phyloP scores from a whole-genome alignment of 2,329 filamentous ascomycete species.

The Monosporascus sp. region DNA sequence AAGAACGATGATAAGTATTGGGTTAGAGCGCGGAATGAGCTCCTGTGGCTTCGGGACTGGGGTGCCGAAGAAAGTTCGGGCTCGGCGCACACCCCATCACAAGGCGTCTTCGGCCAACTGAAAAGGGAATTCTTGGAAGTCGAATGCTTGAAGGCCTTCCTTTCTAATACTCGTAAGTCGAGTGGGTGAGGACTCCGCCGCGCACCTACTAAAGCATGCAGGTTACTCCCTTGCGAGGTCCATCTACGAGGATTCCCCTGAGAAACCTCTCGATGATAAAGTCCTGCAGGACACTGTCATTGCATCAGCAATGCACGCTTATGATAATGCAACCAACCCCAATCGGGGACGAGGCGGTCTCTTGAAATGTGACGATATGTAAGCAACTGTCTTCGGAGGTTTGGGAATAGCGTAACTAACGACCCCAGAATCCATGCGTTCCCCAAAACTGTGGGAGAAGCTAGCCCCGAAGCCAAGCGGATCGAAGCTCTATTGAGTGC shows the following conservation, averaged over 20 bases:
- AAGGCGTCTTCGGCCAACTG: constrained; percentile 56
- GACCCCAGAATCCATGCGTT: constrained; percentile 56
- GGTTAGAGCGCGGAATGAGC: constrained; percentile 54
- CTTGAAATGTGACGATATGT: constrained; percentile 74
- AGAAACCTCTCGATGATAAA: constrained; percentile 43
- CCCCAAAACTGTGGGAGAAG: constrained; percentile 48
- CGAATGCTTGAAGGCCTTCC: constrained; percentile 64
- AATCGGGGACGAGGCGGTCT: constrained; percentile 71
- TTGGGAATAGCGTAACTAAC: constrained; percentile 1
- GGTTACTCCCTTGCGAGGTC: constrained; percentile 59
- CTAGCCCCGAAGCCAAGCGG: constrained; percentile 45
- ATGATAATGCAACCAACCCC: constrained; percentile 78
- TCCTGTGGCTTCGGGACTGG: constrained; percentile 73
- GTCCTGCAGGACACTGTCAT: constrained; percentile 57
- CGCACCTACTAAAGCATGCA: constrained; percentile 27
- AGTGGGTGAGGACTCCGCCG: background rate
- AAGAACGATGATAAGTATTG: constrained; percentile 61
- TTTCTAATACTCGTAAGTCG: constrained; percentile 54
- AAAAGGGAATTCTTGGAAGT: constrained; percentile 58
- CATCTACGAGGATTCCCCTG: constrained; percentile 50
- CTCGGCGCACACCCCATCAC: constrained; percentile 24
- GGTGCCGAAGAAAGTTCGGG: constrained; percentile 43
- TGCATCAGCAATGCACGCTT: constrained; percentile 61
- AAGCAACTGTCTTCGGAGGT: constrained; percentile 23
- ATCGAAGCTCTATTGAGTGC: constrained; percentile 63